phyloP scores from a whole-genome alignment of 1,139 yeast species.

The Ogataea hybrid region DNA sequence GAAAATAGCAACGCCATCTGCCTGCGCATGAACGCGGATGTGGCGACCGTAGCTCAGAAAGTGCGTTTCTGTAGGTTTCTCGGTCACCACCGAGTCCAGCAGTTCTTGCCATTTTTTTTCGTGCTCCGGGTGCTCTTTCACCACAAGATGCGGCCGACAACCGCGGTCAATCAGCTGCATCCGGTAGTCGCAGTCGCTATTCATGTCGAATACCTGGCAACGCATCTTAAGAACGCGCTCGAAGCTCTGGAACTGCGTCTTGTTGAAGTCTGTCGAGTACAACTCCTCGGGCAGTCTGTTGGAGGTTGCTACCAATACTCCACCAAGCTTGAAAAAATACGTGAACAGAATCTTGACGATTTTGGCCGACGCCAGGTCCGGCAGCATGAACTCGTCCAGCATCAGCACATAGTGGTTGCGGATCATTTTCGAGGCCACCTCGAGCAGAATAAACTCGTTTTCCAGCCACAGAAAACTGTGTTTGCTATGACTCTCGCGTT shows the following conservation, averaged over 20 bases:
- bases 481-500: constrained; percentile 33
- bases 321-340: constrained; percentile 69
- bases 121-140: constrained; percentile 32
- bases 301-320: constrained; percentile 71
- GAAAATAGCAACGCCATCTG: constrained; percentile 45
- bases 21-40: constrained; percentile 46
- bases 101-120: constrained; percentile 40
- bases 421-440: constrained; percentile 66
- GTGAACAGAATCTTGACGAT: constrained; percentile 63
- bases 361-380: constrained; percentile 71
- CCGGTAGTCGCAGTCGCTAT: constrained; percentile 56
- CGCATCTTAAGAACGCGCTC: constrained; percentile 57
- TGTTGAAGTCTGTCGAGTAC: constrained; percentile 62
- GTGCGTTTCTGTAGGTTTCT: constrained; percentile 32
- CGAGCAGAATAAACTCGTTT: constrained; percentile 63
- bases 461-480: constrained; percentile 45
- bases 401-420: constrained; percentile 56
- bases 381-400: constrained; percentile 73
- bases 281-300: constrained; percentile 70
- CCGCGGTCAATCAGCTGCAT: constrained; percentile 33
- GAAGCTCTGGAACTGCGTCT: constrained; percentile 55
- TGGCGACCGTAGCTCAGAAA: constrained; percentile 57
- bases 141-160: constrained; percentile 33
- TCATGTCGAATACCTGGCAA: constrained; percentile 64
- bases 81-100: constrained; percentile 24